Percentiles rank a stretch among this genome's conserved stretches.
Evolutionary conservation across 176 grass and related monocot genomes (phyloP).

Genomic region (Phoenix roebelenii): DNA sequence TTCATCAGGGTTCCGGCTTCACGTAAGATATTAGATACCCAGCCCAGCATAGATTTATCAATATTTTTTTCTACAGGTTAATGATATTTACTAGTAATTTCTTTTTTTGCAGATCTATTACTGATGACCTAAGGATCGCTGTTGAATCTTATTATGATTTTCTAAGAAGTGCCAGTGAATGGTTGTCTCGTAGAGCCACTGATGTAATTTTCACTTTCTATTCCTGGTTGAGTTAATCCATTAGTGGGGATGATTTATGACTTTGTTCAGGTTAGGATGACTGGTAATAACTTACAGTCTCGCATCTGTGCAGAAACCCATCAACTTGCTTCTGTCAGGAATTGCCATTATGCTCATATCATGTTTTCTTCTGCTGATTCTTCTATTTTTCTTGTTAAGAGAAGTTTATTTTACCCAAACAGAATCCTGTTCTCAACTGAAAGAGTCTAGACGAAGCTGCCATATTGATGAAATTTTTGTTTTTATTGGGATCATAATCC

Average conservation of each 20-base stretch:
- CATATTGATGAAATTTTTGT: conserved; percentile 62
- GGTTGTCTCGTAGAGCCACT: conserved; percentile 85
- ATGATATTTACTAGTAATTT: not conserved
- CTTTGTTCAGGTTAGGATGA: no score
- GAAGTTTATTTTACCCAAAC: conserved; percentile 17
- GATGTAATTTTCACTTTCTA: conserved; percentile 57
- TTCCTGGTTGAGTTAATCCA: not conserved
- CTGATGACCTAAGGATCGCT: conserved; percentile 32
- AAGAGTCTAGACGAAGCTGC: conserved; percentile 19
- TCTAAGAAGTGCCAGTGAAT: conserved; percentile 84
- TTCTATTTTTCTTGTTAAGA: conserved; percentile 32
- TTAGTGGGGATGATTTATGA: no score
- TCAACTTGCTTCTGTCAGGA: conserved; percentile 52
- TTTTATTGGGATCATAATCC: conserved; percentile 48
- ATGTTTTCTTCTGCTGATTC: conserved; percentile 36
- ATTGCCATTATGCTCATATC: conserved; percentile 62
- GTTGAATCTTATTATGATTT: conserved; percentile 45
- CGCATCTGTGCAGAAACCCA: conserved; percentile 69
- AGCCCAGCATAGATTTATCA: not conserved
- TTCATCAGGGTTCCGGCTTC: conserved; percentile 29
- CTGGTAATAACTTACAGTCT: not conserved
- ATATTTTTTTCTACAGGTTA: conserved; percentile 1
- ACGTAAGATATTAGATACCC: conserved; percentile 29
- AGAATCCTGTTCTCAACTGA: conserved; percentile 7
- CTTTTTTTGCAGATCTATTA: conserved; percentile 32